A percentile compares a stretch with the other conserved stretches of the same genome.
Evolutionary conservation across 2,329 filamentous ascomycete genomes (phyloP).

Genomic region (Pezicula neosporulosa): DNA sequence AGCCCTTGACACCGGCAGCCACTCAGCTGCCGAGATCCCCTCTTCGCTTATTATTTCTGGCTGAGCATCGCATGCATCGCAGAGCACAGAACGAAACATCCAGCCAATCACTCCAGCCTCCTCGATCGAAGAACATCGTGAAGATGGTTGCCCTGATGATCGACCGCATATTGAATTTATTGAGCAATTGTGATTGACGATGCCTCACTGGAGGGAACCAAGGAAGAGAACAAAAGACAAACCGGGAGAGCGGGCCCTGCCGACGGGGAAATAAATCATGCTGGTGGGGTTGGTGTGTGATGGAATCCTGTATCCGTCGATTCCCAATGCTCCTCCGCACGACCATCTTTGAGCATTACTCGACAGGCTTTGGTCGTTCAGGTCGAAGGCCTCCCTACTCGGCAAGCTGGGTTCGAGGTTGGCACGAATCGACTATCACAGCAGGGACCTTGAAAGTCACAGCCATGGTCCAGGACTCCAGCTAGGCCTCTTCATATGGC

Average conservation of each 20-base stretch:
- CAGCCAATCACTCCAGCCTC: neutral
- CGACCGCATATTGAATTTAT: neutral
- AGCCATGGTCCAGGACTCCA: neutral
- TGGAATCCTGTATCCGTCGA: neutral
- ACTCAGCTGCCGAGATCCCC: neutral
- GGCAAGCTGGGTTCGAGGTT: neutral
- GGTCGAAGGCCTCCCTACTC: neutral
- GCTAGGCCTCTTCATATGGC: neutral
- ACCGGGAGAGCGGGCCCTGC: neutral
- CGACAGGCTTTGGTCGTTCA: neutral
- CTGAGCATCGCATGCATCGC: neutral
- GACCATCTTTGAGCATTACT: neutral
- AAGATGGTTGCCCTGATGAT: neutral
- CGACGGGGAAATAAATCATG: neutral
- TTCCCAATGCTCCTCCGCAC: neutral
- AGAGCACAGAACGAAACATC: neutral
- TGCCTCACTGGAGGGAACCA: neutral
- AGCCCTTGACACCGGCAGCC: constrained; percentile 5
- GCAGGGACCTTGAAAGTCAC: neutral
- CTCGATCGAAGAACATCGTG: neutral
- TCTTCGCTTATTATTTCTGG: neutral
- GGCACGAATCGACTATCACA: neutral
- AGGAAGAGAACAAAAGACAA: neutral
- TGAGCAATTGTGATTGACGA: neutral
- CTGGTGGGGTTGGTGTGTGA: neutral